A percentile compares a stretch with the other conserved stretches of the same genome.
phyloP scores from a whole-genome alignment of 306 rosid species.

The Gillenia trifoliata region DNA sequence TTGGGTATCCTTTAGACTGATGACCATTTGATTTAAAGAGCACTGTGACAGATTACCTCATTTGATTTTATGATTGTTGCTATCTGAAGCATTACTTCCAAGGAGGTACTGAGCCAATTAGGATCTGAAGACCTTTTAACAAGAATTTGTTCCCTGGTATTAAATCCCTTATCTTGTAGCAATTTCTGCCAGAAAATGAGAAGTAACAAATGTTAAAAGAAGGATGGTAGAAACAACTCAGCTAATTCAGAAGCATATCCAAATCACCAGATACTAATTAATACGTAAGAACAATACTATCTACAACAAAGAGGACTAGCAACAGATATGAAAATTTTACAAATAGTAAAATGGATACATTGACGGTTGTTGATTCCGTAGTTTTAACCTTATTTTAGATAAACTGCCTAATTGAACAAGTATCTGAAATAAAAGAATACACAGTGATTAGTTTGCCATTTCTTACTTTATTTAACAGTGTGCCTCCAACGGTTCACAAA shows the following conservation, averaged over 20 bases:
- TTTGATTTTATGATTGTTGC: constrained; percentile 62
- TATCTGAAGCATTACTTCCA: constrained; percentile 53
- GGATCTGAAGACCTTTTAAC: constrained; percentile 31
- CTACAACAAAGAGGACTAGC: neutral
- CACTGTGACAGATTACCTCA: constrained; percentile 54
- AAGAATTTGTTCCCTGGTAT: constrained; percentile 45
- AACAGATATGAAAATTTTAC: neutral
- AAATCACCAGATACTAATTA: neutral
- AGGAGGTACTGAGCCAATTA: constrained; percentile 31
- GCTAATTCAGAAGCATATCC: neutral
- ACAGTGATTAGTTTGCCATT: neutral
- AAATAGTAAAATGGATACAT: constrained; percentile 1
- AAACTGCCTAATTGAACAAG: constrained; percentile 17
- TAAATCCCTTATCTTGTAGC: constrained; percentile 52
- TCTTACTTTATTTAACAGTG: neutral
- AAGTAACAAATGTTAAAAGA: constrained; percentile 13
- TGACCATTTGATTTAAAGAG: constrained; percentile 9
- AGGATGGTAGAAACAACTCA: constrained; percentile 15
- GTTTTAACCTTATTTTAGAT: neutral
- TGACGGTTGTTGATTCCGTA: neutral
- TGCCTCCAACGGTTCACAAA: neutral
- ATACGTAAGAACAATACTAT: neutral
- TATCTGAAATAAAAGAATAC: neutral
- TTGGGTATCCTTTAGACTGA: neutral
- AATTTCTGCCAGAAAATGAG: constrained; percentile 43